A percentile compares a stretch with the other conserved stretches of the same genome.
These are phyloP conservation scores for Hydnomerulius pinastri DNA, from an alignment of 768 basidiomycete genomes.

Conservation along the genomic window DNA sequence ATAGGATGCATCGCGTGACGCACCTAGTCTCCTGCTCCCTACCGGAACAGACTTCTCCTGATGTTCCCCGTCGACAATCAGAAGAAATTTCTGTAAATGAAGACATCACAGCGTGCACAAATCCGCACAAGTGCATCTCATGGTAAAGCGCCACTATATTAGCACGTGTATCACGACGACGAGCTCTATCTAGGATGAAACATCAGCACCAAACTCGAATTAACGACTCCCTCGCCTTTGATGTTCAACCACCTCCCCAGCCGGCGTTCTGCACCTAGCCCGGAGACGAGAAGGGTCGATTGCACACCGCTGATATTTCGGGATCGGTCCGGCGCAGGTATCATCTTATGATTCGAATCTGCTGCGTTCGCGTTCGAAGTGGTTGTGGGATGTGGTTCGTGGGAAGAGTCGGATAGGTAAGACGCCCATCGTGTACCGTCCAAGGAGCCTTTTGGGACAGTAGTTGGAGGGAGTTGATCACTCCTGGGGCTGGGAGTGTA, in stretches of 20 bases:
- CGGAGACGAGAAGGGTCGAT: constrained; percentile 69
- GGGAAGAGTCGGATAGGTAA: not conserved
- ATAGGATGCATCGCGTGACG: too few species aligned
- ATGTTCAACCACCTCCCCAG: constrained; percentile 86
- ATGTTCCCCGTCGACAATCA: too few species aligned
- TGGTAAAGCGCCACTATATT: too few species aligned
- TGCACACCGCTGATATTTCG: constrained; percentile 37
- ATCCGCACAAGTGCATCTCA: too few species aligned
- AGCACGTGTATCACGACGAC: not conserved
- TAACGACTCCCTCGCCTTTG: constrained; percentile 69
- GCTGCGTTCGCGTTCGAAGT: not conserved
- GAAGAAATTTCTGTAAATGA: too few species aligned
- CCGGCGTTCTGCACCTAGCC: constrained; percentile 84
- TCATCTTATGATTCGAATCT: not conserved
- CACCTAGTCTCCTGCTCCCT: too few species aligned
- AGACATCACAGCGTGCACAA: too few species aligned
- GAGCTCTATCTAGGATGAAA: constrained; percentile 45
- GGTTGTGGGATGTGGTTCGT: too few species aligned
- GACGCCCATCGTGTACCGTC: constrained; percentile 49
- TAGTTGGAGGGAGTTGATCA: constrained; percentile 90
- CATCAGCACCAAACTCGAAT: constrained; percentile 68
- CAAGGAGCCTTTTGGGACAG: constrained; percentile 48
- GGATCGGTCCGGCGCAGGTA: constrained; percentile 13
- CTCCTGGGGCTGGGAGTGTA: constrained; percentile 67
- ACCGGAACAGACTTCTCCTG: too few species aligned